Evolutionary conservation across 2,329 filamentous ascomycete genomes (phyloP).

Genomic region (Ophiostoma perfectum): DNA sequence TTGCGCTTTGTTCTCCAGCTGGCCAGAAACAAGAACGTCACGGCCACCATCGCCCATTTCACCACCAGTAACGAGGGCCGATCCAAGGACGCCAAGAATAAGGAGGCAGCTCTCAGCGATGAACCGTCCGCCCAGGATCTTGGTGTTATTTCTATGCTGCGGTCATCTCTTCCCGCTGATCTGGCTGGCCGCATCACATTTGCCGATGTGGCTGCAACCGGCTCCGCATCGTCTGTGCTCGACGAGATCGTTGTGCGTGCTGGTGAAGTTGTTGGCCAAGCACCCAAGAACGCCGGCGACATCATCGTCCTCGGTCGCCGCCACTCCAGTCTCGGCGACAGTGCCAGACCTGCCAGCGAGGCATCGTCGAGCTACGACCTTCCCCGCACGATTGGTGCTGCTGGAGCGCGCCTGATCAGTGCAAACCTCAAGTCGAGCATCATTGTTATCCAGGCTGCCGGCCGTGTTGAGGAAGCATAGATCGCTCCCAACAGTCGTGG

Average conservation of each 20-base stretch:
- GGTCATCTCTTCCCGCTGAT: conserved; percentile 33
- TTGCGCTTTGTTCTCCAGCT: conserved; percentile 79
- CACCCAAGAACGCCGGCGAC: conserved; percentile 62
- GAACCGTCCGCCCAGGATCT: conserved; percentile 35
- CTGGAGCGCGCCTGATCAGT: conserved; percentile 55
- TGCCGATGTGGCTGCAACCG: conserved; percentile 39
- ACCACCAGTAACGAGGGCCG: conserved; percentile 25
- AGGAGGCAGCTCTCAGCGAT: conserved; percentile 26
- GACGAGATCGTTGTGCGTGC: conserved; percentile 49
- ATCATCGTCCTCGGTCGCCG: conserved; percentile 61
- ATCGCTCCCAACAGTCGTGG: neutral
- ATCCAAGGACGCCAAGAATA: conserved; percentile 16
- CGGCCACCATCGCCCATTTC: conserved; percentile 67
- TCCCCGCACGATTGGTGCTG: conserved; percentile 51
- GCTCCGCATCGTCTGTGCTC: conserved; percentile 36
- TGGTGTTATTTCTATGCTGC: conserved; percentile 35
- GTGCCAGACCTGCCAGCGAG: conserved; percentile 23
- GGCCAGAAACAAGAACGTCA: conserved; percentile 70
- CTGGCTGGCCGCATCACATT: conserved; percentile 43
- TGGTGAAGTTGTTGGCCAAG: conserved; percentile 52
- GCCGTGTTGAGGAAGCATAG: conserved; percentile 24
- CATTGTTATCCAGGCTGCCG: conserved; percentile 60
- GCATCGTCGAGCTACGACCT: conserved; percentile 35
- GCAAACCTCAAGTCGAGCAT: conserved; percentile 60
- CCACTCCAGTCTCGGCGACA: conserved; percentile 34